Percentiles rank a stretch among this genome's conserved stretches.
Conservation (phyloP, 2,329 filamentous ascomycete species). For the Tetracladium maxilliforme region DNA sequence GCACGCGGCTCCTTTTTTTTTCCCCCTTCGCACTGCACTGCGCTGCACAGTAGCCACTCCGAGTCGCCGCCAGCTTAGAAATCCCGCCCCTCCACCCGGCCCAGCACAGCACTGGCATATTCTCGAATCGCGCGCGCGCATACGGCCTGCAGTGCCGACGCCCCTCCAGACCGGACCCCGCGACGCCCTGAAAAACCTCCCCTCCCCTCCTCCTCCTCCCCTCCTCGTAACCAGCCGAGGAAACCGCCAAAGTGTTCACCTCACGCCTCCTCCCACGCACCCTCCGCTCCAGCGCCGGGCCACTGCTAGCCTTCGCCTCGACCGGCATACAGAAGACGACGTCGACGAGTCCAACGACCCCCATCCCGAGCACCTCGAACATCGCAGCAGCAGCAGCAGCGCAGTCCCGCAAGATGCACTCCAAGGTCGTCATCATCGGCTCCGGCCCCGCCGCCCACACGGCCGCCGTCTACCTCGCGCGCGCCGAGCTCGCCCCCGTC, state of each 20-base stretch:
- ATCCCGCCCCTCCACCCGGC: too few species aligned
- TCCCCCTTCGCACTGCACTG: too few species aligned
- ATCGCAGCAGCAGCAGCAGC: conserved; percentile 10
- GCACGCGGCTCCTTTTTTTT: too few species aligned
- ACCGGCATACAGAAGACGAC: conserved; percentile 50
- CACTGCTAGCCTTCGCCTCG: conserved; percentile 59
- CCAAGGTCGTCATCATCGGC: conserved; percentile 83
- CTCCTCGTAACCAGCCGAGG: neutral
- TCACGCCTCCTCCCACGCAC: conserved; percentile 57
- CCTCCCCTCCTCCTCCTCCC: neutral
- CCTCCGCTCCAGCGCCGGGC: conserved; percentile 50
- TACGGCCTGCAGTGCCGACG: too few species aligned
- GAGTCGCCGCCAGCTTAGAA: too few species aligned
- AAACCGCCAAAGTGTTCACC: conserved; percentile 65
- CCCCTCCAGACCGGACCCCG: too few species aligned
- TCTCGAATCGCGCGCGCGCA: too few species aligned
- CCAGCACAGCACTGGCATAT: too few species aligned
- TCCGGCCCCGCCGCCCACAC: conserved; percentile 97
- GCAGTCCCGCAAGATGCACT: conserved; percentile 61
- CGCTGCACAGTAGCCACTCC: too few species aligned
- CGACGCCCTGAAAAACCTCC: too few species aligned
- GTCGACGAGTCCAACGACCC: conserved; percentile 44
- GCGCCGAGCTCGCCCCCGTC: conserved; percentile 82
- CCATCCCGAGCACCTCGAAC: conserved; percentile 21
- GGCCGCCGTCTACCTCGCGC: conserved; percentile 87